phyloP scores from a whole-genome alignment of 495 filamentous ascomycete genomes.

The Aspergillus wentii region DNA sequence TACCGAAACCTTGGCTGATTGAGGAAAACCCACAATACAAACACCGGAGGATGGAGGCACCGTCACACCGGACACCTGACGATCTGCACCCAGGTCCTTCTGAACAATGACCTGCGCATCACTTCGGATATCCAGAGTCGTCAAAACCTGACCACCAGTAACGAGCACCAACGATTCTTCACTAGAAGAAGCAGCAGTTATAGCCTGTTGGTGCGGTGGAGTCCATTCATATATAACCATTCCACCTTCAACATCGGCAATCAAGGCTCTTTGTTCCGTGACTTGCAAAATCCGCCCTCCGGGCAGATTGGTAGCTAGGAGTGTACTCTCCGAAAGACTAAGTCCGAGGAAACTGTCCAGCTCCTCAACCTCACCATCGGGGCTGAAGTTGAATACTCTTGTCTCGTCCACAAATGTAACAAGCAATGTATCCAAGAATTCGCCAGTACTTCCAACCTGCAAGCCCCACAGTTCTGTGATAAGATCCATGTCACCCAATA shows the following conservation, averaged over 20 bases:
- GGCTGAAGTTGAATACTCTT: slow-evolving; percentile 71
- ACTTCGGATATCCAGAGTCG: slow-evolving; percentile 59
- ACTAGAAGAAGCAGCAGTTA: slow-evolving; percentile 77
- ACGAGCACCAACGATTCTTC: slow-evolving; percentile 64
- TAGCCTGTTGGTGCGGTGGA: slow-evolving; percentile 49
- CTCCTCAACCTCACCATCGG: slow-evolving; percentile 80
- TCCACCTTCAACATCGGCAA: slow-evolving; percentile 66
- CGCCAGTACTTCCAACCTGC: slow-evolving; percentile 40
- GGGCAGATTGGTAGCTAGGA: slow-evolving; percentile 61
- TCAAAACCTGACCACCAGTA: slow-evolving; percentile 60
- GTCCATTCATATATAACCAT: slow-evolving; percentile 66
- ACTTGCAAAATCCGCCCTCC: slow-evolving; percentile 70
- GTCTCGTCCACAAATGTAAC: slow-evolving; percentile 83
- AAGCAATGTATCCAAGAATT: slow-evolving; percentile 62
- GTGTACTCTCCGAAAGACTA: slow-evolving; percentile 62
- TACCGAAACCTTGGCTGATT: slow-evolving; percentile 66
- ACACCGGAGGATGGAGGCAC: slow-evolving; percentile 46
- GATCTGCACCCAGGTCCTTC: slow-evolving; percentile 55
- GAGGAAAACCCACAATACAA: slow-evolving; percentile 83
- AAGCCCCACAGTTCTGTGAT: slow-evolving; percentile 67
- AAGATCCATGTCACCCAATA: slow-evolving; percentile 73
- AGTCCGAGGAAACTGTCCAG: slow-evolving; percentile 68
- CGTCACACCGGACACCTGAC: slow-evolving; percentile 82
- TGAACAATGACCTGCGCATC: slow-evolving; percentile 51
- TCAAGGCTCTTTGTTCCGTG: slow-evolving; percentile 54